phyloP scores from a whole-genome alignment of 495 filamentous ascomycete genomes.

The Lichenothelia convexa region DNA sequence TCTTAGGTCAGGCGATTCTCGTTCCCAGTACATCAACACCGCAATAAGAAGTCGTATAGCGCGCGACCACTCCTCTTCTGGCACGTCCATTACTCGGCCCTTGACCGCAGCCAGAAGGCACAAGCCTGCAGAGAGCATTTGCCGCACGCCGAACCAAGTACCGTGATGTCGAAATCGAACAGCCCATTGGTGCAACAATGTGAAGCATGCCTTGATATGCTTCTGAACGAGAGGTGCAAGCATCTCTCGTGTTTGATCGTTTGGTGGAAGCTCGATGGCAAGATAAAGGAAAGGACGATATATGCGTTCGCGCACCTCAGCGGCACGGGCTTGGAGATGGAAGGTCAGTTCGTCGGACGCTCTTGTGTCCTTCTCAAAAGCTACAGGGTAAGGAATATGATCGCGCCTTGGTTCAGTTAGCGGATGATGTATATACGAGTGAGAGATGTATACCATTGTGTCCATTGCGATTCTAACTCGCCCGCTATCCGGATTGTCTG shows the following conservation, averaged over 20 bases:
- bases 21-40: background rate
- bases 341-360: background rate
- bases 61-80: background rate
- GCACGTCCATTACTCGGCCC: background rate
- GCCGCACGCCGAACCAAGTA: background rate
- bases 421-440: too few species aligned
- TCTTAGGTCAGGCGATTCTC: background rate
- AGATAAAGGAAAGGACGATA: background rate
- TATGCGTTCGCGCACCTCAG: conserved; percentile 1
- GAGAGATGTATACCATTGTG: background rate
- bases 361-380: background rate
- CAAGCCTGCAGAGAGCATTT: background rate
- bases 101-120: background rate
- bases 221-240: background rate
- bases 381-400: background rate
- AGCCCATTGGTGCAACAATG: background rate
- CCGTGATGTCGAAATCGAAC: background rate
- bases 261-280: background rate
- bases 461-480: background rate
- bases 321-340: background rate
- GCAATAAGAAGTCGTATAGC: background rate
- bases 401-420: too few species aligned
- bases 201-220: background rate
- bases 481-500: background rate
- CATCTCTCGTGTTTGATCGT: background rate